These are phyloP conservation scores for Populus tremula DNA, from an alignment of 345 rosid species.

Conservation along the genomic window DNA sequence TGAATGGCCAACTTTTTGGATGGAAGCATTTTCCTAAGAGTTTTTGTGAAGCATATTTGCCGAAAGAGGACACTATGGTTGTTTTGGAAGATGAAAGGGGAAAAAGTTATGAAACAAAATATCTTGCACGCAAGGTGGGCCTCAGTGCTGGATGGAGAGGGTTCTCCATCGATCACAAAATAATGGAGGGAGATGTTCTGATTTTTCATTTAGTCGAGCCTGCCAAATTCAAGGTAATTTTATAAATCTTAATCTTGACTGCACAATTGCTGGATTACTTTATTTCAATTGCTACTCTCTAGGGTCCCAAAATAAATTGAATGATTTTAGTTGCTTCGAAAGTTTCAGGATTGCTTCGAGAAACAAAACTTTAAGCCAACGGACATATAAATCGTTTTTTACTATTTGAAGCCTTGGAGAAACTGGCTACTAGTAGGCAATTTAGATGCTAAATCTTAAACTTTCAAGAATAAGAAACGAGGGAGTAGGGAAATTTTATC, in stretches of 20 bases:
- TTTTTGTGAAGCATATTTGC: conserved; percentile 17
- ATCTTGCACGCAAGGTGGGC: conserved; percentile 12
- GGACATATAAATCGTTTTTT: too few relatives aligned
- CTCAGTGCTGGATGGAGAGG: conserved; percentile 26
- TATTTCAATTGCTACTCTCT: neutral
- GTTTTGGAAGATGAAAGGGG: conserved; percentile 20
- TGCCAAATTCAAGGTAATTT: conserved; percentile 13
- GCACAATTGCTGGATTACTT: neutral
- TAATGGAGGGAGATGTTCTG: conserved; percentile 11
- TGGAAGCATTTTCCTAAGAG: conserved; percentile 12
- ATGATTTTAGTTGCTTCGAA: too few relatives aligned
- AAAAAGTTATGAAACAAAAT: neutral
- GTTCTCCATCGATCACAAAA: conserved; percentile 17
- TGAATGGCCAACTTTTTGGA: neutral
- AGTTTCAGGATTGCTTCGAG: too few relatives aligned
- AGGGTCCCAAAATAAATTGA: too few relatives aligned
- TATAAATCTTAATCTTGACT: neutral
- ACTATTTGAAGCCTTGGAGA: too few relatives aligned
- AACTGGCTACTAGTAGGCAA: too few relatives aligned
- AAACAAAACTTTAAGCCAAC: too few relatives aligned
- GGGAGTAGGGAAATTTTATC: neutral
- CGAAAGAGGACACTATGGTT: conserved; percentile 4
- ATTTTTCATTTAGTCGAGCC: conserved; percentile 19
- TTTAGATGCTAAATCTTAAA: too few relatives aligned
- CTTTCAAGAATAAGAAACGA: neutral